Evolutionary conservation across 768 basidiomycete genomes (phyloP), one percentile per base, ranked within the genome.

Genomic region (Leccinum pellstonianum): DNA sequence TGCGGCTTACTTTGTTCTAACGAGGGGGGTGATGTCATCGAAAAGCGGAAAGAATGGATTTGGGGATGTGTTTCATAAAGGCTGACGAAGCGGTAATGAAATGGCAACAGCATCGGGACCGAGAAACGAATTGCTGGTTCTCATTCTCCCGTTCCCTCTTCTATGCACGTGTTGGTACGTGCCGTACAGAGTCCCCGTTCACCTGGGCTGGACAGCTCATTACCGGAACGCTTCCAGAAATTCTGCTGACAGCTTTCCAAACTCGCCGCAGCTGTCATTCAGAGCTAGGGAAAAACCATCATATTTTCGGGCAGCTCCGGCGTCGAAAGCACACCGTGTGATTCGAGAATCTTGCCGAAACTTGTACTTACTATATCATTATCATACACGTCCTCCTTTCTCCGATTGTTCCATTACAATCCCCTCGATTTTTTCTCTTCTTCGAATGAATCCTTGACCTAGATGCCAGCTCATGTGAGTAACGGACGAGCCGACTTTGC

Each of bases 361-460:
- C 14, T 25, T 33, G 31, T 8, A n/a, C 33, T 56, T 7, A 17
- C 7, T 49, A 33, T 15, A 31, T 38, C 29, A 21, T 35, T 17
- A 31, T 8, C 10, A 14, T 15, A 46, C 19, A 9, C 7, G 21
- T 25, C 14, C 38, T 17, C 17, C 17, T 38, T 2, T 41, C 11
- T 19, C 14, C 0, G 5, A n/a, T 35, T 23, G 10, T 21, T 35
- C 15, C 12, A n/a, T 63, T 37, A 68, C 27, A 63, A 27, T 35
- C 33, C 50, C 27, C 59, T 61, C 29, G 6, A 38, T 38, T 54
- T 62, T 51, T 75, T 75, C 49, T 82, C 80, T 55, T 82, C 80
- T 60, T 82, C 75, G 41, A 82, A 85, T 4, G 81, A 72, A 50
- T 73, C 71, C 60, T 77, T 75, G 17, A 84, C 83, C 83, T 85